Conservation (phyloP, 176 grass and related monocot species). For the Juncus inflexus region DNA sequence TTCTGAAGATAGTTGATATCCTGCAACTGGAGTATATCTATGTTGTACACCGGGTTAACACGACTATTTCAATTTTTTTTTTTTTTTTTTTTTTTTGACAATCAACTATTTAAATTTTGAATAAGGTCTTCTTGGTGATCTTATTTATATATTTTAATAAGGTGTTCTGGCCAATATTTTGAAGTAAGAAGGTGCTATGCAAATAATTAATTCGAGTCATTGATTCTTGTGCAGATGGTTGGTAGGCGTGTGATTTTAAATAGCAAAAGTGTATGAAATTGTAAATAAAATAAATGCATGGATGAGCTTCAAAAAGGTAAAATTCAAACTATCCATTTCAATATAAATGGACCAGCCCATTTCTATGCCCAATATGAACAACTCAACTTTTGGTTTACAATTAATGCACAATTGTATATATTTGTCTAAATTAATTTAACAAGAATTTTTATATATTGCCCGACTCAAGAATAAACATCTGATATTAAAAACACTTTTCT, state of each 20-base stretch:
- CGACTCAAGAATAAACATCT: no score
- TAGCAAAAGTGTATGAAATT: not conserved
- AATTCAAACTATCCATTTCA: no score
- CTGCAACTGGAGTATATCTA: not conserved
- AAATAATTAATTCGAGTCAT: not conserved
- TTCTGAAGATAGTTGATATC: no score
- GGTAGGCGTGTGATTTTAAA: not conserved
- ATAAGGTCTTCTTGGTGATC: not conserved
- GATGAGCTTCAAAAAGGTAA: no score
- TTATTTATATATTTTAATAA: no score
- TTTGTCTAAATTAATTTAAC: no score
- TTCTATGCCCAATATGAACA: no score
- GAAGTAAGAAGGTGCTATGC: not conserved
- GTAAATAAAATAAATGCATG: not conserved
- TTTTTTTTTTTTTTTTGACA: not conserved
- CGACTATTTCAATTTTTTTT: not conserved
- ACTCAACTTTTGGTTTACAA: no score
- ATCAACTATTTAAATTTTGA: not conserved
- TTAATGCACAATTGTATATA: no score
- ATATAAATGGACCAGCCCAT: no score
- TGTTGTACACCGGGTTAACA: not conserved
- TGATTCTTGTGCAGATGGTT: conserved; percentile 6
- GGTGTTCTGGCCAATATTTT: not conserved
- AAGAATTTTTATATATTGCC: no score
- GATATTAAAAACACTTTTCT: no score